Evolutionary conservation across 2,329 filamentous ascomycete species (phyloP).

Genomic region (Lecanicillium sp.): DNA sequence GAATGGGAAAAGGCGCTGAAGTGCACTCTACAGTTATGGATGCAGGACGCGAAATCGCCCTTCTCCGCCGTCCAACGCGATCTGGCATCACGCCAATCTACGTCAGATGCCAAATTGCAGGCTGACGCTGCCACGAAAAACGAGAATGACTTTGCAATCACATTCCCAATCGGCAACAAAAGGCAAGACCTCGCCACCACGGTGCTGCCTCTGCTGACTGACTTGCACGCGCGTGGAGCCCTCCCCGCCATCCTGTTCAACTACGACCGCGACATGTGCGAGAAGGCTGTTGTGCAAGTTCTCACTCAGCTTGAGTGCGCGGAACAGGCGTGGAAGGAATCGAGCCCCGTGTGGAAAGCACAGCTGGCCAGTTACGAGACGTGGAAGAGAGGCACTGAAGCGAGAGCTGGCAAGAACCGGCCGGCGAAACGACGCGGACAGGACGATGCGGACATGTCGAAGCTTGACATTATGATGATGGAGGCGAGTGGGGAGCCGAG

Average conservation of each 20-base stretch:
- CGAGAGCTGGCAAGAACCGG: conserved; percentile 23
- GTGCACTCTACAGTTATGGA: conserved; percentile 51
- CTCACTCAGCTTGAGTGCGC: conserved; percentile 40
- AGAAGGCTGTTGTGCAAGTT: conserved; percentile 48
- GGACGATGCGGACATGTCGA: conserved; percentile 36
- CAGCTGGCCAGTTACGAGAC: conserved; percentile 47
- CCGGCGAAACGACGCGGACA: conserved; percentile 34
- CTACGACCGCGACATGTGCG: conserved; percentile 63
- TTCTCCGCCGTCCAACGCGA: conserved; percentile 41
- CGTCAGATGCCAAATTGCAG: neutral
- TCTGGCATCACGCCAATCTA: conserved; percentile 23
- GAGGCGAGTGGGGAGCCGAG: conserved; percentile 49
- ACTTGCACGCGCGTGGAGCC: conserved; percentile 57
- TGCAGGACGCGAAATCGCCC: conserved; percentile 42
- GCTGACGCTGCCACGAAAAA: no score
- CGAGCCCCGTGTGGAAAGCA: conserved; percentile 53
- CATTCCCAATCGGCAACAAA: neutral
- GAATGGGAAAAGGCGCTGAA: conserved; percentile 61
- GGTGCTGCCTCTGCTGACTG: conserved; percentile 48
- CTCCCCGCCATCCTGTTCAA: conserved; percentile 73
- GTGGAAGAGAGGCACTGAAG: conserved; percentile 45
- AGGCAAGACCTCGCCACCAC: conserved; percentile 2
- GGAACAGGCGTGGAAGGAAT: conserved; percentile 45
- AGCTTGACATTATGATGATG: conserved; percentile 52
- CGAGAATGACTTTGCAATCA: neutral